Percentiles rank a stretch among this genome's conserved stretches.
Evolutionary conservation across 495 filamentous ascomycete species (phyloP).

Genomic region (Podospora fimiseda): DNA sequence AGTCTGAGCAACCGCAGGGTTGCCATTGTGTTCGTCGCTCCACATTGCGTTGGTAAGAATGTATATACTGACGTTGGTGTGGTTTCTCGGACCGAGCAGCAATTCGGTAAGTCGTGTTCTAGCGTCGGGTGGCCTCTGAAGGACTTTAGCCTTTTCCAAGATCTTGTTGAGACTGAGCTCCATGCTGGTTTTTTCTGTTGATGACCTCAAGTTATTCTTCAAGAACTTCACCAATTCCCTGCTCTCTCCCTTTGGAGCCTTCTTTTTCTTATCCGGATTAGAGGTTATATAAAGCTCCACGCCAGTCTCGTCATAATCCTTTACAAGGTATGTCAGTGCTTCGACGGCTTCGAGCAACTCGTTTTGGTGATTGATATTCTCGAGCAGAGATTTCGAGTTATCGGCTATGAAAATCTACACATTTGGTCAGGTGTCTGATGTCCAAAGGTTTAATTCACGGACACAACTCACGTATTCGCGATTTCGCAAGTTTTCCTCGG

Average conservation of each 20-base stretch:
- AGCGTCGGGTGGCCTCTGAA: neutral
- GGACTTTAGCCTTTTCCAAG: neutral
- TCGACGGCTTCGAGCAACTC: neutral
- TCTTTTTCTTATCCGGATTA: neutral
- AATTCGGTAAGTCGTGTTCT: too few relatives aligned
- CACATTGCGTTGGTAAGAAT: neutral
- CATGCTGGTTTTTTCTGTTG: neutral
- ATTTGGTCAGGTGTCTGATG: too few relatives aligned
- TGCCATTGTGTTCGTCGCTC: neutral
- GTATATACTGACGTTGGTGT: neutral
- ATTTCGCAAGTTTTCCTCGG: neutral
- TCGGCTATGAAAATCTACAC: neutral
- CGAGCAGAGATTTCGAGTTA: neutral
- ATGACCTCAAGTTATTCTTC: neutral
- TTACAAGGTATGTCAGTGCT: neutral
- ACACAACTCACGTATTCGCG: neutral
- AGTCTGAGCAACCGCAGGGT: neutral
- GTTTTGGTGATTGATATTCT: neutral
- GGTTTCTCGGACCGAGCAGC: too few relatives aligned
- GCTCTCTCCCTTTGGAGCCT: neutral
- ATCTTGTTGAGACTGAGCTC: neutral
- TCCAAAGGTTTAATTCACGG: too few relatives aligned
- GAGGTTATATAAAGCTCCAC: neutral
- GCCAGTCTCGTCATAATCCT: neutral
- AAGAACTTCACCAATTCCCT: neutral